These are phyloP conservation scores for Apiospora hydei DNA, from an alignment of 2,329 filamentous ascomycete species.

Conservation along the genomic window DNA sequence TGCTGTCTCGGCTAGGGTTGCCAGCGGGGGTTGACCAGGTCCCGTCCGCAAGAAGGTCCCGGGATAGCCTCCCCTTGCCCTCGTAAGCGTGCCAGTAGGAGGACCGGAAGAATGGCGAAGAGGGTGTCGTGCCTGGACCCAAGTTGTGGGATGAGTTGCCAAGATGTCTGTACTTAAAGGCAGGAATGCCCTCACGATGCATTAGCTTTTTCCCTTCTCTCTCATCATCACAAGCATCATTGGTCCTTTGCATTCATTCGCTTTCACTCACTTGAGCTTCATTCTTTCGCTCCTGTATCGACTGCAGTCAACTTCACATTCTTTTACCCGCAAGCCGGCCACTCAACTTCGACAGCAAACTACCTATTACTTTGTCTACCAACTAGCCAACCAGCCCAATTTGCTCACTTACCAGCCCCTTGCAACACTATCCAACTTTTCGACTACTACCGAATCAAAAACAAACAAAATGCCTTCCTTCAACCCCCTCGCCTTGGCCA, in stretches of 20 bases:
- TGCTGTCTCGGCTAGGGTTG: neutral
- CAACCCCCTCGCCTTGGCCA: slow-evolving; percentile 23
- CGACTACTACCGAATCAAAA: slow-evolving; percentile 17
- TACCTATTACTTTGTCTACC: neutral
- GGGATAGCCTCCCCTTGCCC: neutral
- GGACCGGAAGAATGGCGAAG: neutral
- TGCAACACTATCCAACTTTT: slow-evolving; percentile 24
- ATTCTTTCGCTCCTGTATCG: slow-evolving; percentile 30
- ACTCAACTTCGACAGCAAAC: neutral
- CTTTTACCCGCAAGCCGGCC: slow-evolving; percentile 29
- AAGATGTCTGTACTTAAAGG: slow-evolving; percentile 11
- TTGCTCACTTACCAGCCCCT: neutral
- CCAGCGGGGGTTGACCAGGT: neutral
- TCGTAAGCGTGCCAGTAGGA: neutral
- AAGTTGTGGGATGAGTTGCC: slow-evolving; percentile 7
- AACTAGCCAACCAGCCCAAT: neutral
- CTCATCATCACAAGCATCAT: slow-evolving; percentile 20
- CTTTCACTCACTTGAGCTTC: slow-evolving; percentile 30
- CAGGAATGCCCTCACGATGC: neutral
- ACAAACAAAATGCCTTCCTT: slow-evolving; percentile 27
- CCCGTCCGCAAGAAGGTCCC: neutral
- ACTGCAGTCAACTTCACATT: slow-evolving; percentile 29
- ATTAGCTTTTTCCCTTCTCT: slow-evolving; percentile 2
- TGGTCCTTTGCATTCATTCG: slow-evolving; percentile 28
- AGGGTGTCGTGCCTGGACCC: neutral